Evolutionary conservation across 257 asterid species (phyloP), one percentile per base, ranked within the genome.

Genomic region (Marsdenia floribunda): DNA sequence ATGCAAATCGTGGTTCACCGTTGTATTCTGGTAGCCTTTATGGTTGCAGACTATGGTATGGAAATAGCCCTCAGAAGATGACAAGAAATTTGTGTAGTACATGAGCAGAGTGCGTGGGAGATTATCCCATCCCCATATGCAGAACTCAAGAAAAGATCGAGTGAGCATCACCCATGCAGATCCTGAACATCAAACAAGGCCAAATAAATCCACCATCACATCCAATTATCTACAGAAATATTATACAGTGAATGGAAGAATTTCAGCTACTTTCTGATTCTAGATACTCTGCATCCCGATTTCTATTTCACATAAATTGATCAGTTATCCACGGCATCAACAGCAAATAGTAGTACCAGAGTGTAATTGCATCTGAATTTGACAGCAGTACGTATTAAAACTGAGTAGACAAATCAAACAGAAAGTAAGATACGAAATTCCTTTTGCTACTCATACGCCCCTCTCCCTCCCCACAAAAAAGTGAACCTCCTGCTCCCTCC

Each of bases 51-150:
- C 82, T 71, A 90, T 85, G 0, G 98, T 95, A 83, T 95, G 99
- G 86, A 95, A 95, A 80, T 92, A 95, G 18, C 98, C 93, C 75
- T 95, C 98, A 0, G 86, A 75, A 16, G 99, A 90, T n/a, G 91
- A 91, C 76, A 92, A 86, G 88, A 89, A 90, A 64, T 95, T 95
- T 2, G 99, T 85, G 89, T 83, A 95, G 89, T 92, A 95, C 97
- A 95, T 79, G 42, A 95, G 89, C 22, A 95, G 98, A 13, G 94
- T 92, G 52, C 98, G 98, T 0, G 99, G 98, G 68, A 95, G 97
- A 85, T 92, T 95, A 73, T 95, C 99, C 98, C 98, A 95, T 1
- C 98, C 97, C 97, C 96, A 90, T 33, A 95, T 89, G 88, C 92
- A 90, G n/a, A 95, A 95, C 87, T 92, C 97, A 1, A 92, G 89